Evolutionary conservation across 1,284 basidiomycete genomes (phyloP).

Genomic region (Mycosarcoma mackinlayi): DNA sequence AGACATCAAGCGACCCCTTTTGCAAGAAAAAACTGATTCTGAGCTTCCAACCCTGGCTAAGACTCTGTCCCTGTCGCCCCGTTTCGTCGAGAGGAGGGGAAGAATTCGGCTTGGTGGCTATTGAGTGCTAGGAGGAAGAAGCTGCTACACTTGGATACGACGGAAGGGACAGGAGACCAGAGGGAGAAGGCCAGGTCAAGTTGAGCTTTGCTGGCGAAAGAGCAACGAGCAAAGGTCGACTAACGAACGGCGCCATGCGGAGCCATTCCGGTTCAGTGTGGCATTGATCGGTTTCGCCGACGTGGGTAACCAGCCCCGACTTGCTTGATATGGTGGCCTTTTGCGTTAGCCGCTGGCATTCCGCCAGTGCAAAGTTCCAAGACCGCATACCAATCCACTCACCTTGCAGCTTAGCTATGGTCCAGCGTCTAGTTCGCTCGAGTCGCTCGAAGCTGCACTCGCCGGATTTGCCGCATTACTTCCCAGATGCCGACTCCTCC

Average conservation of each 20-base stretch:
- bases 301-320: constrained; percentile 8
- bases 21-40: no score
- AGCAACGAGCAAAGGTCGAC: background rate
- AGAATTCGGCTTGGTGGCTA: no score
- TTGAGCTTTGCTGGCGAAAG: background rate
- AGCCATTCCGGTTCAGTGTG: background rate
- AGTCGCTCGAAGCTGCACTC: background rate
- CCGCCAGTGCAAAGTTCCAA: no score
- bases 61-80: no score
- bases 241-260: constrained; percentile 9
- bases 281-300: constrained; percentile 14
- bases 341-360: no score
- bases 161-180: no score
- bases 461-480: background rate
- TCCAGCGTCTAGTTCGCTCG: no score
- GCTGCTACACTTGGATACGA: no score
- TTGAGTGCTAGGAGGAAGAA: no score
- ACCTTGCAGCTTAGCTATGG: constrained; percentile 5
- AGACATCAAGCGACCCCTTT: background rate
- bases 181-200: background rate
- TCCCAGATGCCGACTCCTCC: background rate
- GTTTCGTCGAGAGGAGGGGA: no score
- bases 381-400: constrained; percentile 8
- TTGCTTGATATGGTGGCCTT: no score
- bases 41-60: no score